Evolutionary conservation across 257 asterid genomes (phyloP).

Genomic region (Petunia secreta): DNA sequence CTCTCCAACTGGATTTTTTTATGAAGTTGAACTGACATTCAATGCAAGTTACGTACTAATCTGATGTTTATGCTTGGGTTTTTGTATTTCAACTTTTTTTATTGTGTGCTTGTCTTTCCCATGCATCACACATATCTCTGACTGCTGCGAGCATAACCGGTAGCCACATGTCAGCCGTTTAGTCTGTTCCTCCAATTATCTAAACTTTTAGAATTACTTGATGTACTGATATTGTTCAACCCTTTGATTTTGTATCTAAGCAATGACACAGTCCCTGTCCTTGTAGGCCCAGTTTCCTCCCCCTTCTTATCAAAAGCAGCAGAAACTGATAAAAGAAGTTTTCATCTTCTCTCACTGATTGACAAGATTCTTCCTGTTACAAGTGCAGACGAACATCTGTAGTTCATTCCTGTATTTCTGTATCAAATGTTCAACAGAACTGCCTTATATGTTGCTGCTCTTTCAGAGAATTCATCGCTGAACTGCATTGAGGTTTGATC

Average conservation of each 20-base stretch:
- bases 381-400: conserved; percentile 30
- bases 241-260: conserved; percentile 42
- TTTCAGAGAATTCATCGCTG: conserved; percentile 52
- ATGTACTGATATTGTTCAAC: background rate
- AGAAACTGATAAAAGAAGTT: conserved; percentile 48
- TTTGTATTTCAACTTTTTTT: no score
- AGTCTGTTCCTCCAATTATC: no score
- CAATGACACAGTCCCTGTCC: conserved; percentile 51
- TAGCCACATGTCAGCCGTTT: conserved; percentile 2
- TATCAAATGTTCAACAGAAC: background rate
- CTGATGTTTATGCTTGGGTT: no score
- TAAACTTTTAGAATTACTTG: background rate
- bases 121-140: background rate
- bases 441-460: background rate
- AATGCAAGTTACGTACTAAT: background rate
- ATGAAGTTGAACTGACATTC: background rate
- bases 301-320: conserved; percentile 57
- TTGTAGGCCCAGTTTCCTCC: conserved; percentile 57
- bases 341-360: conserved; percentile 48
- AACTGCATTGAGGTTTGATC: conserved; percentile 53
- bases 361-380: conserved; percentile 56
- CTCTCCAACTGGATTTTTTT: background rate
- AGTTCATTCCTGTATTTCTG: background rate
- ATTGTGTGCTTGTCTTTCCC: no score
- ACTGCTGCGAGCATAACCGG: background rate